These are phyloP conservation scores for Catharanthus roseus DNA, from an alignment of 257 asterid genomes.

Conservation along the genomic window DNA sequence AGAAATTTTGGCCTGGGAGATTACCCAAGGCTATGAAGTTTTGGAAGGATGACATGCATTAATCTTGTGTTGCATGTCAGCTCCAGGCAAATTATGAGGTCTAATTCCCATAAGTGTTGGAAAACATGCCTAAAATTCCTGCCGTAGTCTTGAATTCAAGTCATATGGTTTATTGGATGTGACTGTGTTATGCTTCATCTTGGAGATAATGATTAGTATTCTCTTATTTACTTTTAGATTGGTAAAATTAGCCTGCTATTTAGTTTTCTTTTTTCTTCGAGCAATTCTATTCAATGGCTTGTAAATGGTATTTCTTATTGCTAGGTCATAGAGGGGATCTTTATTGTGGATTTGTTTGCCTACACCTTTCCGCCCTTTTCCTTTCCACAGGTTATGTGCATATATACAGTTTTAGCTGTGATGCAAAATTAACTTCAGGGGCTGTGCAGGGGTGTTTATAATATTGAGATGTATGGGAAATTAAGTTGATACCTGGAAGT, in stretches of 20 bases:
- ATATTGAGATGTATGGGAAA: neutral
- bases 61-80: too few species aligned
- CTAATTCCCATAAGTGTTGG: neutral
- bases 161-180: neutral
- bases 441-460: neutral
- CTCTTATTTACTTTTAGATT: neutral
- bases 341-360: too few species aligned
- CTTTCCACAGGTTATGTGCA: neutral
- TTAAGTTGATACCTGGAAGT: too few species aligned
- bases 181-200: neutral
- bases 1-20: neutral
- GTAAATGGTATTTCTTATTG: too few species aligned
- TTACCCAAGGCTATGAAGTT: neutral
- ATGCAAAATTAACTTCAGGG: neutral
- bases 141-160: too few species aligned
- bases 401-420: neutral
- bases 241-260: neutral
- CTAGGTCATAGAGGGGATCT: too few species aligned
- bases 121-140: too few species aligned
- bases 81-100: neutral
- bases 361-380: too few species aligned
- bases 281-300: neutral
- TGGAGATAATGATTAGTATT: neutral
- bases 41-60: neutral
- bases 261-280: neutral